Base-by-base conservation (phyloP, 2,329 filamentous ascomycete genomes). In the Sordariomycetes sp. region DNA sequence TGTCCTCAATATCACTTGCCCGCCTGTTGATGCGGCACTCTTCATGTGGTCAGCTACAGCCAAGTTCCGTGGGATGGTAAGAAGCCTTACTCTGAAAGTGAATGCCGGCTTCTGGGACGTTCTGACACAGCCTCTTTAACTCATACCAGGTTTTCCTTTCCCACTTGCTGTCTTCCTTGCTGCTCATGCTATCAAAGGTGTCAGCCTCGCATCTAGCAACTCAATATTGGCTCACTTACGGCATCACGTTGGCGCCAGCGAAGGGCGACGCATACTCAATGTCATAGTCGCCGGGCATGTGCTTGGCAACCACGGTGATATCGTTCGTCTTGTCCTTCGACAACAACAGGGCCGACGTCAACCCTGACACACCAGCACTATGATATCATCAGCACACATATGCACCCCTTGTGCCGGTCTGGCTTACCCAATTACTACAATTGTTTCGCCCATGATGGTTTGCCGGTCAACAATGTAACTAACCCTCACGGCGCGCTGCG, bases 261-360 rank as follows among this genome's bases (percentile, higher is more conserved):
- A 82, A 88, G 0, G 82, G 83, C 3, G 82, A 86, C 2, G 82
- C 77, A 53, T 90, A 92, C 62, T 88, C 80, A 41, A 86, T 79
- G 43, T 86, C 81, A 54, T 86, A 87, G 58, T 92, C 85, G 25
- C 85, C 85, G 0, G 85, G 85, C 80, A 90, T 86, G 53, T 88
- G 82, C 51, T 86, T 88, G 6, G 85, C 56, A 3, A 63, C 47
- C 1, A 64, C 49, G 1, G 58, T 59, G 33, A 64, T 50, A 19
- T 34, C 46, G 38, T 60, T 54, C 18, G 43, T 46, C 32, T 49
- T 43, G 34, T 50, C 45, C 38, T 50, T 54, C 11, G 58, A 49
- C 30, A 64, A 48, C 30, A 56, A 43, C 26, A 63, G 43, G 5
- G 60, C 60, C 17, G 53, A 50, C n/a, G 59, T 64, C 32, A 64